Percentiles rank a stretch among this genome's conserved stretches.
These are phyloP conservation scores for Poa annua DNA, from an alignment of 176 grass and related monocot species.

Conservation along the genomic window DNA sequence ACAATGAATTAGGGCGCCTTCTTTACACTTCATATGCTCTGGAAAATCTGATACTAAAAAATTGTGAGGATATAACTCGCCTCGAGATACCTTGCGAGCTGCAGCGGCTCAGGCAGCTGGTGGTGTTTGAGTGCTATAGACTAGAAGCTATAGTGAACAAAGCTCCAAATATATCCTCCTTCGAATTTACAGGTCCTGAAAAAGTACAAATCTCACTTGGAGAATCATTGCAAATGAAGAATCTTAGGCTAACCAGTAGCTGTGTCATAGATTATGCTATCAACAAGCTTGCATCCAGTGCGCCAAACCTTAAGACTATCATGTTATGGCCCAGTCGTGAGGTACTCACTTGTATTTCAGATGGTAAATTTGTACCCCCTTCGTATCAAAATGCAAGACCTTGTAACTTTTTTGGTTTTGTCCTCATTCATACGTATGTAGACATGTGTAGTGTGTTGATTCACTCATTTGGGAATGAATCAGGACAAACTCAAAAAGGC, in stretches of 20 bases:
- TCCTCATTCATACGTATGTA: too few species aligned
- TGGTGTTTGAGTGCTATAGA: neutral
- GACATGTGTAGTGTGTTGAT: too few species aligned
- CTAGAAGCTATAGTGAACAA: neutral
- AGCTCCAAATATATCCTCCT: neutral
- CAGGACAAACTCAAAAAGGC: too few species aligned
- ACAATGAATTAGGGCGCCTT: neutral
- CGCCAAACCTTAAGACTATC: slow-evolving; percentile 27
- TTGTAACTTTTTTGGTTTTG: too few species aligned
- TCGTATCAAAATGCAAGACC: too few species aligned
- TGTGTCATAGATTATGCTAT: neutral
- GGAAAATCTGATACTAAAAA: neutral
- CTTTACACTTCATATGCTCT: neutral
- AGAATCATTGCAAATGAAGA: neutral
- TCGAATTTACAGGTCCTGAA: neutral
- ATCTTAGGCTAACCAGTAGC: neutral
- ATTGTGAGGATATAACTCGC: neutral
- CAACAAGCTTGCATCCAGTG: neutral
- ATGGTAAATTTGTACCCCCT: too few species aligned
- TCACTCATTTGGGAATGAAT: too few species aligned
- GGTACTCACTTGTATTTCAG: slow-evolving; percentile 10
- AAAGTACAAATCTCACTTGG: neutral
- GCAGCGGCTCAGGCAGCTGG: neutral
- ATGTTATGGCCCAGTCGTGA: rapidly evolving
- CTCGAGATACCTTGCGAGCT: neutral